phyloP scores from a whole-genome alignment of 164 flowering plant species.

The Taxillus chinensis region DNA sequence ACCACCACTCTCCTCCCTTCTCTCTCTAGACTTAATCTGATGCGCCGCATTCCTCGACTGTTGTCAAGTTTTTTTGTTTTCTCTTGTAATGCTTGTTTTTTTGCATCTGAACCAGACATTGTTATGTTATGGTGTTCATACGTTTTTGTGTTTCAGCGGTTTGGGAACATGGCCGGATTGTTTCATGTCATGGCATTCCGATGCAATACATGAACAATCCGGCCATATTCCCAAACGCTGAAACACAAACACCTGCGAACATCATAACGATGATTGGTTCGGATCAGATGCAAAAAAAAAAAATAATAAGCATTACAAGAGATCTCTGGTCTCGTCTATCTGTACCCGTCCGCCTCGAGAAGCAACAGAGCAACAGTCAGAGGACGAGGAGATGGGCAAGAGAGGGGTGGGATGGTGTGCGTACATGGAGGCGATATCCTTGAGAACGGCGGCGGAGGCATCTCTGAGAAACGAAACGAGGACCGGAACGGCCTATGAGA shows the following conservation, averaged over 20 bases:
- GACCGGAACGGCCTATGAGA: conserved; percentile 55
- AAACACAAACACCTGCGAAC: too few species aligned
- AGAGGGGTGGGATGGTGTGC: background rate
- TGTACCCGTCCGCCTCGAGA: conserved; percentile 1
- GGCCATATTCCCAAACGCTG: conserved; percentile 5
- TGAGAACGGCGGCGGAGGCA: conserved; percentile 71
- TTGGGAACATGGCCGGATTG: conserved; percentile 1
- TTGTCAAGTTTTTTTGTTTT: too few species aligned
- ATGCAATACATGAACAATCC: conserved; percentile 4
- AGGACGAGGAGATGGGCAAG: conserved; percentile 1
- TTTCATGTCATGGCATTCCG: background rate
- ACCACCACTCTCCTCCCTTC: too few species aligned
- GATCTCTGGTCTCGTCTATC: background rate
- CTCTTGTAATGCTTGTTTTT: background rate
- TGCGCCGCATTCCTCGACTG: too few species aligned
- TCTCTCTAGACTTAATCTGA: too few species aligned
- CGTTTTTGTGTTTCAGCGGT: background rate
- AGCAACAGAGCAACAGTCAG: background rate
- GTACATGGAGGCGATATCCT: conserved; percentile 65
- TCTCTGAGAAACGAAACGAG: conserved; percentile 45
- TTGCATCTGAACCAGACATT: too few species aligned
- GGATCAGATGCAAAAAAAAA: too few species aligned
- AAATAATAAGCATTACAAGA: background rate
- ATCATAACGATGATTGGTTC: too few species aligned
- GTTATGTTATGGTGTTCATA: background rate